Evolutionary conservation across 192 early-diverging fungal species (phyloP).

Genomic region (Coemansia sp.): DNA sequence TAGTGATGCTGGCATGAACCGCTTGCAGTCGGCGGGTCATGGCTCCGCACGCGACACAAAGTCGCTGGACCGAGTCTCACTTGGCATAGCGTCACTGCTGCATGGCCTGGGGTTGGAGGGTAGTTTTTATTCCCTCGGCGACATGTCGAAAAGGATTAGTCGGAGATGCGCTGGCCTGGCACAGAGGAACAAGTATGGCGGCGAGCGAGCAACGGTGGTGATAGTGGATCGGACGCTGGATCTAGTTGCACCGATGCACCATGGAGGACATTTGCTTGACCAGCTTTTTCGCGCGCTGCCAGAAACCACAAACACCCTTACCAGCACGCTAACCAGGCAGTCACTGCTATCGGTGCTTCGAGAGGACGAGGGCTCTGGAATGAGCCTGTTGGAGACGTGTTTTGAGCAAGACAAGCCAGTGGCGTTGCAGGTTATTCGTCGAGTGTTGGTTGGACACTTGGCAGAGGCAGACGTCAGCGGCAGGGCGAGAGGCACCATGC

Average conservation of each 20-base stretch:
- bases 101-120: slow-evolving; percentile 25
- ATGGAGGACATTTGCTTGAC: slow-evolving; percentile 35
- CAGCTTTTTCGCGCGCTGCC: slow-evolving; percentile 27
- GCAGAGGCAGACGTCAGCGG: not conserved
- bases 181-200: not conserved
- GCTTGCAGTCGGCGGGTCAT: not conserved
- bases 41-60: slow-evolving; percentile 14
- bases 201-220: slow-evolving; percentile 21
- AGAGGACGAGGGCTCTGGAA: not conserved
- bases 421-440: slow-evolving; percentile 44
- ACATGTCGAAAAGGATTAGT: slow-evolving; percentile 25
- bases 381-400: slow-evolving; percentile 34
- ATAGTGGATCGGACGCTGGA: slow-evolving; percentile 46
- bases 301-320: not conserved
- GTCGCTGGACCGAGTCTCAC: slow-evolving; percentile 25
- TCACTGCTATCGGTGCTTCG: slow-evolving; percentile 32
- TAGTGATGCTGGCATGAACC: slow-evolving; percentile 2
- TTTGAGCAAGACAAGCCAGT: slow-evolving; percentile 35
- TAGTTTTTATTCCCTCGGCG: slow-evolving; percentile 45
- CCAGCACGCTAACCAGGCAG: not conserved
- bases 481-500: not conserved
- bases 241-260: slow-evolving; percentile 38
- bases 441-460: slow-evolving; percentile 15
- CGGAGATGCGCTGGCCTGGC: slow-evolving; percentile 36
- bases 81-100: slow-evolving; percentile 31